Evolutionary conservation across 768 basidiomycete species (phyloP).

Genomic region (Lactifluus echinatus): DNA sequence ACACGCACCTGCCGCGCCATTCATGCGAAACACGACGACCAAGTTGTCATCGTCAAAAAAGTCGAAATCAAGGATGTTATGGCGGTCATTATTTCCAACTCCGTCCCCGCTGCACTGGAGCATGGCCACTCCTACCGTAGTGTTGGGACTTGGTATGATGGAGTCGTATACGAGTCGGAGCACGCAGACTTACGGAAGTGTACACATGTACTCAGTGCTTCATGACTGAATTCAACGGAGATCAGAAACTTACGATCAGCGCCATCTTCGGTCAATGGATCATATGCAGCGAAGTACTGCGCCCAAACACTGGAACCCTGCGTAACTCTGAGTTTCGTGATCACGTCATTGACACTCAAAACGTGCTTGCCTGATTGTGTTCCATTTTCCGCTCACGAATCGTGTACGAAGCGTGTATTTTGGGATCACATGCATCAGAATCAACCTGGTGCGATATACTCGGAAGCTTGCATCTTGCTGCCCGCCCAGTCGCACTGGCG

Average conservation of each 20-base stretch:
- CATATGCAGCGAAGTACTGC: slow-evolving; percentile 17
- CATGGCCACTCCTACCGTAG: slow-evolving; percentile 37
- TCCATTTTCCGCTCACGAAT: slow-evolving; percentile 18
- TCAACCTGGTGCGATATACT: slow-evolving; percentile 19
- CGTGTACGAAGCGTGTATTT: slow-evolving; percentile 14
- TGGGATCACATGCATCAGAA: slow-evolving; percentile 1
- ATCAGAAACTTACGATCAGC: slow-evolving; percentile 37
- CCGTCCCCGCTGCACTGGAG: slow-evolving; percentile 42
- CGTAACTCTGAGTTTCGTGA: slow-evolving; percentile 9
- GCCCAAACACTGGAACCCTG: slow-evolving; percentile 5
- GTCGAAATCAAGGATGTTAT: slow-evolving; percentile 56
- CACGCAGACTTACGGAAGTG: slow-evolving; percentile 41
- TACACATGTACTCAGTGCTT: slow-evolving; percentile 11
- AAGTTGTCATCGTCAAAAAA: slow-evolving; percentile 74
- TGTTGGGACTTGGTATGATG: slow-evolving; percentile 32
- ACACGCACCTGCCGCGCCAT: slow-evolving; percentile 41
- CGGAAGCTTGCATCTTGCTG: slow-evolving; percentile 30
- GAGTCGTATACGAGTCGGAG: slow-evolving; percentile 43
- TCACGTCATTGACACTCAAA: slow-evolving; percentile 7
- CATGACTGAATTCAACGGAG: slow-evolving; percentile 15
- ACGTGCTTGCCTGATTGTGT: slow-evolving; percentile 20
- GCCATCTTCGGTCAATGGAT: slow-evolving; percentile 25
- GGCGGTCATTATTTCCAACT: slow-evolving; percentile 31
- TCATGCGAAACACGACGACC: slow-evolving; percentile 53
- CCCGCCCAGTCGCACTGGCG: slow-evolving; percentile 54